Percentiles rank a stretch among this genome's conserved stretches.
Conservation (phyloP, 768 basidiomycete genomes). For the Hypholoma fasciculare region DNA sequence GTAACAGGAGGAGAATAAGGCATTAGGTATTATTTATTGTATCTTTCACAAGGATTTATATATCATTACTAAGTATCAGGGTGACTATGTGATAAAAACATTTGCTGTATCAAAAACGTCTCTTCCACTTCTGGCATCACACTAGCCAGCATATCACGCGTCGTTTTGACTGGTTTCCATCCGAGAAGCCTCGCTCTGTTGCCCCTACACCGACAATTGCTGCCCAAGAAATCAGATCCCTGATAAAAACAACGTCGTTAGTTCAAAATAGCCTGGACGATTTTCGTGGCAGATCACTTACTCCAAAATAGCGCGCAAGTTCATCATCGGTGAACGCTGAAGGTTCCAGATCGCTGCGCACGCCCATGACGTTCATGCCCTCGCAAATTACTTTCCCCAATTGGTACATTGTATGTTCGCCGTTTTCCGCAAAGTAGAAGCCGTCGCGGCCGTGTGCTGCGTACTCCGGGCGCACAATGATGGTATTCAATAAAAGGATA, state of each 20-base stretch:
- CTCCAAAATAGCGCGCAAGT: conserved; percentile 35
- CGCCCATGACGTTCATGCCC: conserved; percentile 37
- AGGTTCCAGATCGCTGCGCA: conserved; percentile 35
- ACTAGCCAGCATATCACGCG: conserved; percentile 39
- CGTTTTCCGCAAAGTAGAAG: conserved; percentile 54
- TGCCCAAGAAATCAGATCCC: conserved; percentile 33
- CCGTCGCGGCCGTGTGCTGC: conserved; percentile 49
- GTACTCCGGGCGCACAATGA: conserved; percentile 17
- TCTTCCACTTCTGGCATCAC: conserved; percentile 33
- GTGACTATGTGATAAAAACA: neutral
- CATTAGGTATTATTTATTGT: no score
- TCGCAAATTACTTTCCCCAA: conserved; percentile 40
- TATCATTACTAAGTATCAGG: neutral
- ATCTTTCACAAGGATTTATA: neutral
- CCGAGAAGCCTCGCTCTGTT: conserved; percentile 39
- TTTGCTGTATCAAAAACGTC: neutral
- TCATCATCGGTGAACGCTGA: conserved; percentile 49
- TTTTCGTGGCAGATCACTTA: conserved; percentile 9
- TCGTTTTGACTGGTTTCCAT: conserved; percentile 45
- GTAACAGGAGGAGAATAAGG: neutral
- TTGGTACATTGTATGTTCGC: conserved; percentile 42
- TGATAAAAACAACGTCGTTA: conserved; percentile 10
- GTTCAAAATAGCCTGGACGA: neutral
- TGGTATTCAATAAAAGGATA: neutral
- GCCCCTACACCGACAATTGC: conserved; percentile 39